A percentile compares a stretch with the other conserved stretches of the same genome.
Conservation (phyloP, 1,284 basidiomycete genomes). For the Malassezia brasiliensis region DNA sequence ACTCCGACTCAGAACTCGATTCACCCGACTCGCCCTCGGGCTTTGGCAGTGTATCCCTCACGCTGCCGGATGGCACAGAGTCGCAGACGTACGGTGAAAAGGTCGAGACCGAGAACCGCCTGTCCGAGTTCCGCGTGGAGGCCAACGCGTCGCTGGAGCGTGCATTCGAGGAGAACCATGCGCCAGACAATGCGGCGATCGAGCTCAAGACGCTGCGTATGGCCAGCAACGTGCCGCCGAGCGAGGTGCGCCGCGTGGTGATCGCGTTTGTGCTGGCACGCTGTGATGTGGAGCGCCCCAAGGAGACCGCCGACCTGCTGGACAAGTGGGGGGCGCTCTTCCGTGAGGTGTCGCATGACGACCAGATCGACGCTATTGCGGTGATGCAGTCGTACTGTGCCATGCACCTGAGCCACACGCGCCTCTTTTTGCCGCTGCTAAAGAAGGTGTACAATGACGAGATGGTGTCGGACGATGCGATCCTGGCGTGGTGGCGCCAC, state of each 20-base stretch:
- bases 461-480: conserved; percentile 49
- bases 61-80: conserved; percentile 16
- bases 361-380: conserved; percentile 47
- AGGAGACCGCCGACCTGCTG: conserved; percentile 34
- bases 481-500: conserved; percentile 49
- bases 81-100: conserved; percentile 34
- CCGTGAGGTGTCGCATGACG: conserved; percentile 44
- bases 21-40: conserved; percentile 13
- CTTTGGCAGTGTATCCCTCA: conserved; percentile 32
- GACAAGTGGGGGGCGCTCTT: conserved; percentile 49
- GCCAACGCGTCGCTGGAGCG: conserved; percentile 71
- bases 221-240: conserved; percentile 77
- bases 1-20: conserved; percentile 15
- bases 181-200: conserved; percentile 78
- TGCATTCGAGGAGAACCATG: conserved; percentile 79
- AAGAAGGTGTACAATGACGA: conserved; percentile 51
- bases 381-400: conserved; percentile 42
- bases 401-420: conserved; percentile 16
- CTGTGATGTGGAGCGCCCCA: conserved; percentile 30
- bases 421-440: conserved; percentile 48
- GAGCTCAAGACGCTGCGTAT: conserved; percentile 87
- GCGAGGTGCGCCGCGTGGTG: conserved; percentile 67
- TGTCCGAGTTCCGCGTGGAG: conserved; percentile 64
- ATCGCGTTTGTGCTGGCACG: conserved; percentile 51
- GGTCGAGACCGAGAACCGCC: conserved; percentile 25